Base-by-base conservation (phyloP, 148 eudicot species). In the Camellia granthamiana region DNA sequence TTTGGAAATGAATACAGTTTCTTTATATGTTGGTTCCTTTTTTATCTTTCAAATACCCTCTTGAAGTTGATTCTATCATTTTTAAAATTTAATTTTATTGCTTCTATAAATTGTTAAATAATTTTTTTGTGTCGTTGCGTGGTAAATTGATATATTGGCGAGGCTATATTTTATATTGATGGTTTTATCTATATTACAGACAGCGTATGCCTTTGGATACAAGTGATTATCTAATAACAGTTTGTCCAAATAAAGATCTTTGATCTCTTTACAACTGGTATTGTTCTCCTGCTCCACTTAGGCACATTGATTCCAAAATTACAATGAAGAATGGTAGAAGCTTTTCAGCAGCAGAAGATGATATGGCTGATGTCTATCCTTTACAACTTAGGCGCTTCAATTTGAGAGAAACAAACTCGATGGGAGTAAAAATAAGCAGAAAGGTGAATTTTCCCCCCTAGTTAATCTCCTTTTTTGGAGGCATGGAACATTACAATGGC, bases 291-390 rank as follows among this genome's bases (percentile, higher is more conserved):
- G 65, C 58, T 54, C 30, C 73, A 61, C 83, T 78, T 75, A 94
- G 98, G 98, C 97, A 94, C 85, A 94, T 94, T 84, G 87, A 86
- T 79, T 88, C 88, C 58, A 92, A 86, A 82, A 79, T 61, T 82
- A 82, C 90, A 55, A 76, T 81, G 81, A 92, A 94, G 89, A 89
- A 87, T 71, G 80, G 81, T 18, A 84, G 86, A 89, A 92, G 89
- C 78, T 90, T 85, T 77, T 88, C 91, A 69, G 87, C 86, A 58
- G 87, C 84, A 52, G 92, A 88, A 68, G 90, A 89, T 46, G 92
- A 92, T 86, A 90, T 94, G 84, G 85, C 92, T 69, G 98, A 94
- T 86, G 97, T 94, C 78, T 94, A 94, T 81, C 98, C 98, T 6
- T 76, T 94, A 70, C 98, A 94, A 79, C 91, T 94, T 59, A 88